phyloP scores from a whole-genome alignment of 2,329 filamentous ascomycete genomes.

The Mycocentrospora acerina region DNA sequence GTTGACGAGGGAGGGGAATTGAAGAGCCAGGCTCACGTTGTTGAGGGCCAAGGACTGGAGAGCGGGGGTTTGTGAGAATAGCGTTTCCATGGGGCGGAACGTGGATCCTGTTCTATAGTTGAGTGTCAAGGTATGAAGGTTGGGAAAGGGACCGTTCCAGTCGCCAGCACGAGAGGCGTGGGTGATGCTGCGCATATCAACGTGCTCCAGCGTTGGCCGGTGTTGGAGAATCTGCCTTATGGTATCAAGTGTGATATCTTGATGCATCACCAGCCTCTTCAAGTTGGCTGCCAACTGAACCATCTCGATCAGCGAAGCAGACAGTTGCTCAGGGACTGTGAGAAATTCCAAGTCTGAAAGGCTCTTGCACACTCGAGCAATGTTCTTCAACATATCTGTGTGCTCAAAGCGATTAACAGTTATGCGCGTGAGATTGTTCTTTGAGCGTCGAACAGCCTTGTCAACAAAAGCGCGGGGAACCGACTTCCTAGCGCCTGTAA shows the following conservation, averaged over 20 bases:
- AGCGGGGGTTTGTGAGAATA: slow-evolving; percentile 15
- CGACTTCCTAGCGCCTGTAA: slow-evolving; percentile 47
- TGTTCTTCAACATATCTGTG: slow-evolving; percentile 43
- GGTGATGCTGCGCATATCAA: slow-evolving; percentile 18
- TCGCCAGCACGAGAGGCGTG: background rate
- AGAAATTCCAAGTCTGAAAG: slow-evolving; percentile 38
- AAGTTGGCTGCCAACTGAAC: slow-evolving; percentile 25
- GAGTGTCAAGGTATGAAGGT: slow-evolving; percentile 22
- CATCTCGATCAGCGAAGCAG: slow-evolving; percentile 33
- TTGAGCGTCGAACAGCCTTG: slow-evolving; percentile 45
- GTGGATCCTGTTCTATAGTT: background rate
- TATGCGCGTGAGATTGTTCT: slow-evolving; percentile 36
- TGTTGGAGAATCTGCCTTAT: slow-evolving; percentile 30
- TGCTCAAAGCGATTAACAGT: slow-evolving; percentile 42
- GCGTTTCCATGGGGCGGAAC: background rate
- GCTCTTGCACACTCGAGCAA: slow-evolving; percentile 40
- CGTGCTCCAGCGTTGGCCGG: slow-evolving; percentile 25
- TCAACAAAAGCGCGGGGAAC: slow-evolving; percentile 48
- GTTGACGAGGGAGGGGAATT: background rate
- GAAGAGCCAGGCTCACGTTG: slow-evolving; percentile 2
- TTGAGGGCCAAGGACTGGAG: slow-evolving; percentile 15
- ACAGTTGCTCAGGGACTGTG: slow-evolving; percentile 21
- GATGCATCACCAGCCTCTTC: slow-evolving; percentile 27
- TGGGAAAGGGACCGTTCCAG: slow-evolving; percentile 29
- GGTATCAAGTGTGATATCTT: slow-evolving; percentile 27